Evolutionary conservation across 1,284 basidiomycete species (phyloP).

Genomic region (Moniliella sp.): DNA sequence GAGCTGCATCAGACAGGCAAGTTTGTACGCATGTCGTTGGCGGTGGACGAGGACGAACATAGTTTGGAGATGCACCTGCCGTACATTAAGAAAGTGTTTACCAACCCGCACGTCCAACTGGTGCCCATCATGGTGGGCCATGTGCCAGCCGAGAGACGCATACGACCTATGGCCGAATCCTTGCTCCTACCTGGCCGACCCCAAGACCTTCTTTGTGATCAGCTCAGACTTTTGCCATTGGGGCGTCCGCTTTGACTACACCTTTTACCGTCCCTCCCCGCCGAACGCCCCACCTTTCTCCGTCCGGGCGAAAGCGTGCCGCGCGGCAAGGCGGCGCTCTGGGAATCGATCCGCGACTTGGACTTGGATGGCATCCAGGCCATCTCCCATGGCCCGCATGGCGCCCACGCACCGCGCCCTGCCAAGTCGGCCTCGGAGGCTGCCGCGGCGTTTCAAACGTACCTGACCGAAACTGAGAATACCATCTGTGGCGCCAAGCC

Average conservation of each 20-base stretch:
- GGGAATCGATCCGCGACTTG: constrained; percentile 48
- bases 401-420: constrained; percentile 29
- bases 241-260: constrained; percentile 74
- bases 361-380: constrained; percentile 60
- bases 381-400: constrained; percentile 40
- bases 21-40: constrained; percentile 49
- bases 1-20: constrained; percentile 48
- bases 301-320: no score
- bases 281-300: no score
- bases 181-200: constrained; percentile 59
- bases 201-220: constrained; percentile 65
- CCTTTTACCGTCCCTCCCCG: constrained; percentile 57
- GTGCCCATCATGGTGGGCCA: constrained; percentile 80
- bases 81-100: constrained; percentile 67
- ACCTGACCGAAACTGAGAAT: constrained; percentile 64
- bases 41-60: constrained; percentile 77
- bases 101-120: constrained; percentile 51
- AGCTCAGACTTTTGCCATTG: constrained; percentile 97
- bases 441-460: constrained; percentile 37
- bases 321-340: constrained; percentile 16
- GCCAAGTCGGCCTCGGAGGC: constrained; percentile 12
- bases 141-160: constrained; percentile 45
- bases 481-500: constrained; percentile 92
- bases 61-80: constrained; percentile 94
- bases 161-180: constrained; percentile 44